Base-by-base conservation (phyloP, 2,329 filamentous ascomycete genomes). In the Colletotrichum destructivum region DNA sequence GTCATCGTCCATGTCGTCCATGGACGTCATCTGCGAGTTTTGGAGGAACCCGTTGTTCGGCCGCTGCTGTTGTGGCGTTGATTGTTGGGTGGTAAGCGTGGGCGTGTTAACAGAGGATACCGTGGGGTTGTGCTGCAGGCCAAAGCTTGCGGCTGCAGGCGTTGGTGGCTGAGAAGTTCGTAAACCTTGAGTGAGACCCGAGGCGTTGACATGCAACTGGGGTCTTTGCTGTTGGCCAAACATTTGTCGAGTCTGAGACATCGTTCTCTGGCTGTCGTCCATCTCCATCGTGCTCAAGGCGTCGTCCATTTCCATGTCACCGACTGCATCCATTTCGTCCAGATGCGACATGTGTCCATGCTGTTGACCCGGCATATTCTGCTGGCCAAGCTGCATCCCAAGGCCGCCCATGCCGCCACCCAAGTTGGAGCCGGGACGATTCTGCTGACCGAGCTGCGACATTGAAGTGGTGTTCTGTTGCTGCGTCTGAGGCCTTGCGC, bases 291-390 rank as follows among this genome's bases (percentile, higher is more conserved):
- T 84, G 4, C 90, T 91, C 60, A 93, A 87, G 9, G 91, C 89
- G 76, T 98, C 95, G 78, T 98, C 96, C 92, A 98, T 93, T 78
- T 98, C 96, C 96, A 98, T 98, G 78, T 97, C 94, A 63, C 94
- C 95, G 40, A 97, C 90, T 21, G 94, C 91, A 78, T 97, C 95
- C 86, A 97, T 91, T 72, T 97, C 93, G 71, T 92, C 85, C 69
- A 88, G 82, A 66, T 84, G 82, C 68, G 85, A 78, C 75, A 86
- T 83, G 62, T 84, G 82, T 52, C 82, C 78, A 73, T 84, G 83
- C 71, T 84, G 82, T 11, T 79, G 79, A 38, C 75, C 78, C 18
- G 66, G 21, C 66, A 72, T 71, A 42, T 62, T 54, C 65, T 80
- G 80, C 61, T 83, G 82, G 16, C 82, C 82, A 49, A 82, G 71